Conservation (phyloP, 2,329 filamentous ascomycete genomes). For the Zymoseptoria brevis region DNA sequence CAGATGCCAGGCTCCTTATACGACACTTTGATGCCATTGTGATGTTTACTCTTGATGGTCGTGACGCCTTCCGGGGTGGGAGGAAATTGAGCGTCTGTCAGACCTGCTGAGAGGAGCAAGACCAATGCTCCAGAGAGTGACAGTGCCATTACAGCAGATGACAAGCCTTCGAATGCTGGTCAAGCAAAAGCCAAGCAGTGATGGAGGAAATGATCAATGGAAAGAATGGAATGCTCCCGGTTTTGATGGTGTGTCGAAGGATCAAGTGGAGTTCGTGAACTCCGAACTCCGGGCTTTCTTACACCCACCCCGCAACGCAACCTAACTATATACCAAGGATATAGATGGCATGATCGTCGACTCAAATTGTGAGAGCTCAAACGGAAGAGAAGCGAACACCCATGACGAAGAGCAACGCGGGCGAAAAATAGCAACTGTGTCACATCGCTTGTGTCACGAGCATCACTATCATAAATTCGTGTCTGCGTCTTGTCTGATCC, state of each 20-base stretch:
- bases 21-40: conserved; percentile 39
- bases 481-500: no score
- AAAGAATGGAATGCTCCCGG: background rate
- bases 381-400: background rate
- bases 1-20: conserved; percentile 49
- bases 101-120: background rate
- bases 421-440: background rate
- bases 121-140: background rate
- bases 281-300: background rate
- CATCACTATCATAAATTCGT: background rate
- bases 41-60: conserved; percentile 31
- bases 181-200: background rate
- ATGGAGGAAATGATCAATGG: background rate
- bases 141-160: background rate
- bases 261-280: background rate
- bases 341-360: background rate
- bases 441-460: background rate
- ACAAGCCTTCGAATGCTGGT: background rate
- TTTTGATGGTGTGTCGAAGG: background rate
- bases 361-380: no score
- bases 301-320: no score
- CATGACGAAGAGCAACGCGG: background rate
- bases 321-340: background rate
- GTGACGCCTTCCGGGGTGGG: conserved; percentile 30
- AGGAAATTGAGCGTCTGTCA: conserved; percentile 14